Conservation (phyloP, 2,329 filamentous ascomycete species). For the Cordyceps javanica region DNA sequence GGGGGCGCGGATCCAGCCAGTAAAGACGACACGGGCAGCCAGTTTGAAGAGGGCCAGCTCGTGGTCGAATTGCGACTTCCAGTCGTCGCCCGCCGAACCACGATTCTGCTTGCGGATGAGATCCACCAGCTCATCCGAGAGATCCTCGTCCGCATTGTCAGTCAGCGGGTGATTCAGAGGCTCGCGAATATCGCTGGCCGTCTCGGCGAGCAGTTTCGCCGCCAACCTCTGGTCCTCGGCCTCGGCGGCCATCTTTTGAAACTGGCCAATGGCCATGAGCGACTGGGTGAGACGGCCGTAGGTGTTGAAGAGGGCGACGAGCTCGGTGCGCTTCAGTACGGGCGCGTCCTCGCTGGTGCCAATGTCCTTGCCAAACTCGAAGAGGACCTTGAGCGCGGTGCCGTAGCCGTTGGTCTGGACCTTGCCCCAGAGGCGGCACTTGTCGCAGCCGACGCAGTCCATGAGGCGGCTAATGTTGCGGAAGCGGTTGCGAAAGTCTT, state of each 20-base stretch:
- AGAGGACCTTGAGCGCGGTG: conserved; percentile 89
- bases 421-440: conserved; percentile 97
- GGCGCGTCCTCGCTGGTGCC: conserved; percentile 55
- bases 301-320: conserved; percentile 93
- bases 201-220: conserved; percentile 22
- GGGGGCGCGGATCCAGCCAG: conserved; percentile 6
- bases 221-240: conserved; percentile 24
- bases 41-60: conserved; percentile 5
- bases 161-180: conserved; percentile 17
- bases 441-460: conserved; percentile 98
- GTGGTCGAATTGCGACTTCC: not conserved
- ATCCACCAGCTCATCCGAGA: conserved; percentile 10
- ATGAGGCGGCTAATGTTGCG: conserved; percentile 93
- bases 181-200: conserved; percentile 19
- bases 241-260: conserved; percentile 49
- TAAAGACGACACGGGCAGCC: conserved; percentile 5
- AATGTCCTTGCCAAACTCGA: conserved; percentile 78
- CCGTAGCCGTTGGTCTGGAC: conserved; percentile 93
- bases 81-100: not conserved
- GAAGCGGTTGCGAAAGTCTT: conserved; percentile 96
- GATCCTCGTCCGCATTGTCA: conserved; percentile 25
- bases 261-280: conserved; percentile 66
- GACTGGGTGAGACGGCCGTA: conserved; percentile 81
- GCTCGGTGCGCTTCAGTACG: conserved; percentile 75
- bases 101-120: conserved; percentile 7